A percentile compares a stretch with the other conserved stretches of the same genome.
These are phyloP conservation scores for Biancaea sappan DNA, from an alignment of 306 rosid species.

Conservation along the genomic window DNA sequence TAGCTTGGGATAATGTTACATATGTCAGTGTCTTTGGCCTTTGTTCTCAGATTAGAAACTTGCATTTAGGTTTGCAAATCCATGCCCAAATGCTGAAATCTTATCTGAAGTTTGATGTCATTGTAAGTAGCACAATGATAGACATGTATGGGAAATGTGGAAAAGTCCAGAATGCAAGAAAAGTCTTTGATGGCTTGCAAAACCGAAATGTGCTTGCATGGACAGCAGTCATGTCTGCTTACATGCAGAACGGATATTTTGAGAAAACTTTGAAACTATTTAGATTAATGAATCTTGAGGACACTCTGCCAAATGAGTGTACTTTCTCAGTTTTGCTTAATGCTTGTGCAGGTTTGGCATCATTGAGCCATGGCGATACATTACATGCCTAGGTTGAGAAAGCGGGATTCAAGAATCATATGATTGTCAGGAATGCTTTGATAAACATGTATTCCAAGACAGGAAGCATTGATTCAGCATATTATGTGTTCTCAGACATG, in stretches of 20 bases:
- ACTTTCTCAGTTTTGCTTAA: slow-evolving; percentile 61
- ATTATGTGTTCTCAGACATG: slow-evolving; percentile 48
- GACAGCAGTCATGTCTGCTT: slow-evolving; percentile 66
- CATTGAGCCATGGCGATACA: slow-evolving; percentile 57
- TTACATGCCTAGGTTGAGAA: slow-evolving; percentile 55
- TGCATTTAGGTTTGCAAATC: slow-evolving; percentile 55
- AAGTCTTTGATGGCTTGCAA: slow-evolving; percentile 46
- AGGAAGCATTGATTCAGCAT: slow-evolving; percentile 63
- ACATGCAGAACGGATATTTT: slow-evolving; percentile 56
- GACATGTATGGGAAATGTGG: slow-evolving; percentile 80
- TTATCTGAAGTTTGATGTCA: slow-evolving; percentile 44
- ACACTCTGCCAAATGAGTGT: slow-evolving; percentile 50
- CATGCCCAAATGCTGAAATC: slow-evolving; percentile 54
- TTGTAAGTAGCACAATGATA: slow-evolving; percentile 50
- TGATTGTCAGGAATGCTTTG: slow-evolving; percentile 59
- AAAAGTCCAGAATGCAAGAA: slow-evolving; percentile 43
- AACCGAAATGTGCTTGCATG: slow-evolving; percentile 56
- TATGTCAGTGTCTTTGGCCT: slow-evolving; percentile 55
- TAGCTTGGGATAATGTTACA: slow-evolving; percentile 60
- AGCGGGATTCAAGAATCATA: slow-evolving; percentile 54
- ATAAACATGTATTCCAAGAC: slow-evolving; percentile 74
- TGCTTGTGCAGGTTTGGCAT: slow-evolving; percentile 64
- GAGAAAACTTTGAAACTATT: slow-evolving; percentile 60
- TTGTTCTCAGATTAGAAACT: slow-evolving; percentile 53
- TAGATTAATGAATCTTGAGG: slow-evolving; percentile 50